Evolutionary conservation across 192 early-diverging fungal genomes (phyloP), one percentile per base, ranked within the genome.

Genomic region (Entomortierella lignicola): DNA sequence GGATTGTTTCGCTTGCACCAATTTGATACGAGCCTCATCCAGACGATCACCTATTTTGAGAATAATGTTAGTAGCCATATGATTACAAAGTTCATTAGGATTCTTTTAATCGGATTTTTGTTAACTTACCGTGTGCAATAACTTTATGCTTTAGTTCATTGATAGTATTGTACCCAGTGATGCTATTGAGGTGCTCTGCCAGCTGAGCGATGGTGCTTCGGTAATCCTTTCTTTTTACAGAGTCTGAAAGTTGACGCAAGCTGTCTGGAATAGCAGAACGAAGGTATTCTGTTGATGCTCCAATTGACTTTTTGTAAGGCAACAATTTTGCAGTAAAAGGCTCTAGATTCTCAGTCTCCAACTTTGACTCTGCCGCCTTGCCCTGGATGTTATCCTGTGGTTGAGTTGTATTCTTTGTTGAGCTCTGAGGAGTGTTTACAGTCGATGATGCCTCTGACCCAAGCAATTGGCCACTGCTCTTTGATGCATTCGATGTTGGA

Each of bases 101-200:
- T n/a, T n/a, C n/a, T n/a, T n/a, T n/a, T n/a, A n/a, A n/a, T n/a
- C n/a, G n/a, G n/a, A n/a, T n/a, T n/a, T n/a, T 32, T 17, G 30
- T 31, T 8, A 5, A 73, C 37, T 62, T 82, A 88, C 88, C 86
- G 72, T 84, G 83, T 25, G 81, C 64, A 20, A 88, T 85, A 7
- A 94, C 92, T 44, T 88, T 83, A 48, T 82, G 32, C 68, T 94
- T 93, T 8, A 94, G 84, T 11, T 81, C 58, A 27, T 91, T 86
- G 37, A 95, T 88, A 18, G 85, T 79, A 27, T 86, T 87, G 41
- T 93, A 92, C 20, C 93, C 92, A 12, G 94, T 92, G 34, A 90
- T 75, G 60, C 88, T 84, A 66, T 95, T 95, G 21, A 93, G 84
- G 42, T 84, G 86, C 12, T 77, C 65, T 12, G 83, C 71, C 0